Base-by-base conservation (phyloP, 768 basidiomycete species). In the Agaricus blazei region DNA sequence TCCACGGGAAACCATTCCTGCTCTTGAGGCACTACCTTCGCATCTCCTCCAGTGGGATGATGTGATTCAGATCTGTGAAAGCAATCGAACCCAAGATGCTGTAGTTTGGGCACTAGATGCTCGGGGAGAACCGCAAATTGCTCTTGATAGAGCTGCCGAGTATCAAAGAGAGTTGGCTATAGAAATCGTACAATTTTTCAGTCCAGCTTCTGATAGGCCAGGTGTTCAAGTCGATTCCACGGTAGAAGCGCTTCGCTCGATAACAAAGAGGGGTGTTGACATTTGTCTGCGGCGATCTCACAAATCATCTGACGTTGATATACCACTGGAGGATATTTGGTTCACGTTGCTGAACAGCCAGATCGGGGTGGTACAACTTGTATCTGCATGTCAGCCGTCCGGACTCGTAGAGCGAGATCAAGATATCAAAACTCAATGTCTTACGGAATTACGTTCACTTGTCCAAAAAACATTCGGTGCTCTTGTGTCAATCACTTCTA, bases 391-490 rank as follows among this genome's bases (percentile, higher is more conserved):
- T 60, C 67, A 5, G 64, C 65, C 14, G 55, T 58, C 52, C 14
- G 31, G 36, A 9, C 31, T 27, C 15, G 44, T 37, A 27, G 53
- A 38, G 31, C 48, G 44, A 2, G 27, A 57, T 38, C 40, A 57
- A 15, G 51, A 62, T 9, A 45, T 52, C 28, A 52, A 15, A 27
- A 38, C 46, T 45, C 37, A 48, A 8, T 51, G 65, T 29, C 66
- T 90, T 41, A 71, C 78, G 2, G 68, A 75, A 9, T 70, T 97
- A 46, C 86, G 92, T 38, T 69, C 80, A 1, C 80, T 93, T 9
- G 85, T 97, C 8, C 93, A 95, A 65, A 81, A 82, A 49, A 93
- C 92, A 0, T 92, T 98, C 62, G 75, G 83, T 0, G 80, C 87
- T 26, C 79, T 99, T 46, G 85, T 98, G 19, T 87, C 92, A n/a